These are phyloP conservation scores for Sphagnum contortum DNA, from an alignment of 225 moss, liverwort and hornwort genomes.

Conservation along the genomic window DNA sequence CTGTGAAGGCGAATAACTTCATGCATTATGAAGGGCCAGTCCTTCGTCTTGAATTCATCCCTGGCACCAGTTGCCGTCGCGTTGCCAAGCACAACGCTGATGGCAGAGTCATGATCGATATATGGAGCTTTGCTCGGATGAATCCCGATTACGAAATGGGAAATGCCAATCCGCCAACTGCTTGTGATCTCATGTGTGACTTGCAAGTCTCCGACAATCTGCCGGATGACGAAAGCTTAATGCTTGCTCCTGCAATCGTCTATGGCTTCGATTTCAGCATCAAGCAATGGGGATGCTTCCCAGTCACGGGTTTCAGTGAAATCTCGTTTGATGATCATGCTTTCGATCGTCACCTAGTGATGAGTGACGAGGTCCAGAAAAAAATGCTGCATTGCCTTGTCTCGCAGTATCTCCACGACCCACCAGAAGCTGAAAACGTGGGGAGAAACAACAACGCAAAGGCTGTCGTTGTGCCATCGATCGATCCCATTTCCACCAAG, in stretches of 20 bases:
- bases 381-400: constrained; percentile 10
- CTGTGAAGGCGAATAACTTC: not conserved
- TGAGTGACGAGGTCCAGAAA: constrained; percentile 13
- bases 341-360: constrained; percentile 9
- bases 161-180: no score
- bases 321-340: constrained; percentile 13
- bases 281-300: constrained; percentile 24
- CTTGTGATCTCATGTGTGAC: no score
- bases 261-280: constrained; percentile 20
- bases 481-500: constrained; percentile 22
- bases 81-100: not conserved
- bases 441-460: not conserved
- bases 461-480: not conserved
- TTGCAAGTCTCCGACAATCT: no score
- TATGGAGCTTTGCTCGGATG: not conserved
- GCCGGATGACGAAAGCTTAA: not conserved
- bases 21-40: constrained; percentile 4
- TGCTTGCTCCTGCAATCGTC: constrained; percentile 20
- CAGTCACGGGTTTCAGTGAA: constrained; percentile 13
- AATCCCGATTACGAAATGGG: constrained; percentile 2
- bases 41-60: not conserved
- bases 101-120: constrained; percentile 6
- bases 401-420: constrained; percentile 9
- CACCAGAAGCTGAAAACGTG: not conserved
- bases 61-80: not conserved